Evolutionary conservation across 176 grass and related monocot species (phyloP).

Genomic region (Hsuehochloa calcarea): DNA sequence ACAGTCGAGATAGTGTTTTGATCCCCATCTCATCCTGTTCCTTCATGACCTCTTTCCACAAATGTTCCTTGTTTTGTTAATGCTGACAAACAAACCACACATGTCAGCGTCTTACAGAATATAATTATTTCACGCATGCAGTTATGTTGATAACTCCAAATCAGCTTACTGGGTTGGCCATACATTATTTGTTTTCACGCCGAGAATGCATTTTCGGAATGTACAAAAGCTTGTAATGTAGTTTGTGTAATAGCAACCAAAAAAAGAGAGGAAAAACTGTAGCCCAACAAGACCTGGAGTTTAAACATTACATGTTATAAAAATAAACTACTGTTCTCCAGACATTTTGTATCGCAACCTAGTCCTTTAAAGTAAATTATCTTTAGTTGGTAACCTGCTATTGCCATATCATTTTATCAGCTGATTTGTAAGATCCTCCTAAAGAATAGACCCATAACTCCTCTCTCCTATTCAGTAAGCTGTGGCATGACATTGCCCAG

Average conservation of each 20-base stretch:
- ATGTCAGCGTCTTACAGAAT: neutral
- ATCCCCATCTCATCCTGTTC: neutral
- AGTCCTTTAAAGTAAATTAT: neutral
- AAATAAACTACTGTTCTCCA: neutral
- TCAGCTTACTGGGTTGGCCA: neutral
- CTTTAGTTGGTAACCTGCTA: neutral
- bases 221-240: neutral
- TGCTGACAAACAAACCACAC: constrained; percentile 6
- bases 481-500: neutral
- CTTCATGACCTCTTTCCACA: neutral
- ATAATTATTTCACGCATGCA: neutral
- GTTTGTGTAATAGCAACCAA: neutral
- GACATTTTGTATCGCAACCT: neutral
- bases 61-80: neutral
- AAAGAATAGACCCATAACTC: neutral
- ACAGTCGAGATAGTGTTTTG: neutral
- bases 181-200: neutral
- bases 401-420: neutral
- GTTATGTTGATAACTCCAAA: neutral
- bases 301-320: neutral
- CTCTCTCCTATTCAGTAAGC: neutral
- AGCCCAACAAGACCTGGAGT: neutral
- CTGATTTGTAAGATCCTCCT: neutral
- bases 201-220: neutral
- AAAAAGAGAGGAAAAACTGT: neutral